These are phyloP conservation scores for Psidium friedrichsthalianum DNA, from an alignment of 345 rosid species.

Conservation along the genomic window DNA sequence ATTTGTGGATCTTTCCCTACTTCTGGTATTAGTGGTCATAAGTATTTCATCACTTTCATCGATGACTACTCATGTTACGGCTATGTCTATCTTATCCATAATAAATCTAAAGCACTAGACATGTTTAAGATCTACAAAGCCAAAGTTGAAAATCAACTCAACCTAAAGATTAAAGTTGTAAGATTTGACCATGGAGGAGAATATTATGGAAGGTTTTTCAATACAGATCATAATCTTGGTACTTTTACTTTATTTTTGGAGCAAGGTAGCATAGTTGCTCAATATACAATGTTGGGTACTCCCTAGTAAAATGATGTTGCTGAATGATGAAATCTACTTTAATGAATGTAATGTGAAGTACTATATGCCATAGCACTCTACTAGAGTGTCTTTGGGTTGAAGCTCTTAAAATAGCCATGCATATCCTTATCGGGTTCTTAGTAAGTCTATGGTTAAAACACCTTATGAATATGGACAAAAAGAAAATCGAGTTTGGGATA, in stretches of 20 bases:
- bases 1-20: background rate
- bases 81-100: background rate
- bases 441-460: background rate
- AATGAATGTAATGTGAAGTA: background rate
- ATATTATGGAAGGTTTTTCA: background rate
- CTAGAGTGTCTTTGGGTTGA: background rate
- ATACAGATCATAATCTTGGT: background rate
- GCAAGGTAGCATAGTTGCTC: background rate
- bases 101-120: background rate
- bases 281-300: background rate
- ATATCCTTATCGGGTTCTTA: background rate
- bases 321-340: background rate
- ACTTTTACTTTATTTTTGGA: background rate
- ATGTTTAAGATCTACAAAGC: background rate
- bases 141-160: background rate
- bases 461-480: background rate
- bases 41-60: background rate
- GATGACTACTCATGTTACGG: background rate
- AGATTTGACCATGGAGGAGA: background rate
- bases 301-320: background rate
- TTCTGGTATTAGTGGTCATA: background rate
- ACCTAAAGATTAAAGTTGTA: background rate
- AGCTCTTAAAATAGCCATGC: background rate
- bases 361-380: background rate
- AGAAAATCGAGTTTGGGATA: too few species aligned